Conservation (phyloP, 495 filamentous ascomycete species). For the Penicillium paradoxum region DNA sequence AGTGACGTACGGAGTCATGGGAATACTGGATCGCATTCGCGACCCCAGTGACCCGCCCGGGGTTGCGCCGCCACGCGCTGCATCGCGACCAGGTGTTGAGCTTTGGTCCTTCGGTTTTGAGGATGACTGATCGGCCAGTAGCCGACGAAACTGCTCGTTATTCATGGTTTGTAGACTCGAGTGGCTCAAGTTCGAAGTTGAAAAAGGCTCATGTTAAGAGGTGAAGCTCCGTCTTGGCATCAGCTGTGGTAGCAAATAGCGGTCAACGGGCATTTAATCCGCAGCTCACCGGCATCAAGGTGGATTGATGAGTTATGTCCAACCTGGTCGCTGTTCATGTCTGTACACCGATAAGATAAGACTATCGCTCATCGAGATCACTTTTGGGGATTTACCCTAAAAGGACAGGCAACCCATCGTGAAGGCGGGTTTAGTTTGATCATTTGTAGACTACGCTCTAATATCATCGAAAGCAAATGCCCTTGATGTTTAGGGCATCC, state of each 20-base stretch:
- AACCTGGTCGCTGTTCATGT: too few relatives aligned
- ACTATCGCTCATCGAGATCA: too few relatives aligned
- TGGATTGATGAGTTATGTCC: too few relatives aligned
- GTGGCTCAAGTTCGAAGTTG: neutral
- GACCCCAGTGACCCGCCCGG: conserved; percentile 39
- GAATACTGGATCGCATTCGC: conserved; percentile 68
- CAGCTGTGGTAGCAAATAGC: neutral
- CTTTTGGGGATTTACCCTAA: too few relatives aligned
- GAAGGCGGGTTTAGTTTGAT: too few relatives aligned
- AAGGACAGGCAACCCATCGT: too few relatives aligned
- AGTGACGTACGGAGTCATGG: conserved; percentile 72
- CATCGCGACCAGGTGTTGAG: conserved; percentile 15
- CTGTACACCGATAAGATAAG: too few relatives aligned
- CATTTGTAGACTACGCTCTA: too few relatives aligned
- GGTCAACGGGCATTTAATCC: neutral
- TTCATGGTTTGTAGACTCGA: conserved; percentile 60
- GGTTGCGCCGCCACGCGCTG: conserved; percentile 18
- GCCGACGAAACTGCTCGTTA: conserved; percentile 89
- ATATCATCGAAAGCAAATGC: too few relatives aligned
- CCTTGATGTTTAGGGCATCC: too few relatives aligned
- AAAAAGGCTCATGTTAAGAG: neutral
- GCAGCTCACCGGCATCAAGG: neutral
- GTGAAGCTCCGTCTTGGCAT: conserved; percentile 6
- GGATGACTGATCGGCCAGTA: conserved; percentile 55
- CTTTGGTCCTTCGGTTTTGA: conserved; percentile 16